These are phyloP conservation scores for Erythrobasidium hasegawianum DNA, from an alignment of 1,284 basidiomycete genomes.

Conservation along the genomic window DNA sequence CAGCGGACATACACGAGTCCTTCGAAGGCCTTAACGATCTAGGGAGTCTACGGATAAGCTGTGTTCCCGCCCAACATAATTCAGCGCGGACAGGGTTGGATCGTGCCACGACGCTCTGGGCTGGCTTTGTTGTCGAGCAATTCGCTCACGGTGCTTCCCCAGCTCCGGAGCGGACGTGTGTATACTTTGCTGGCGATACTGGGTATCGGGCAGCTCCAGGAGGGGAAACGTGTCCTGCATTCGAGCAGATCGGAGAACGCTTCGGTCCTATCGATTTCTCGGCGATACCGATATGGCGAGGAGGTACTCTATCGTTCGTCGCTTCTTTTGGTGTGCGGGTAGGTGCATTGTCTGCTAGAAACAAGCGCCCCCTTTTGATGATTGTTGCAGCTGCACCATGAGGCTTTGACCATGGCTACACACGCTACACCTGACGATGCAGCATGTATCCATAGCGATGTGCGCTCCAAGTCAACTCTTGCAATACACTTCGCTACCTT, in stretches of 20 bases:
- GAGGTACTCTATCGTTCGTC: constrained; percentile 45
- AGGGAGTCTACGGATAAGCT: constrained; percentile 38
- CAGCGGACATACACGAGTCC: constrained; percentile 48
- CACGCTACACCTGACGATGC: constrained; percentile 46
- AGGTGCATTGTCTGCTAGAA: not conserved
- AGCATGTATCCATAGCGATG: constrained; percentile 44
- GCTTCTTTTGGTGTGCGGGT: constrained; percentile 44
- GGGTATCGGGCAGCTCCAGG: constrained; percentile 27
- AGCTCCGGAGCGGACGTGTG: constrained; percentile 33
- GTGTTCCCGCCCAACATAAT: constrained; percentile 47
- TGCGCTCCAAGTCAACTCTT: constrained; percentile 29
- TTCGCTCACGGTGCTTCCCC: constrained; percentile 34
- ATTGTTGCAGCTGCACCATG: constrained; percentile 40
- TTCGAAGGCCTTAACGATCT: constrained; percentile 1
- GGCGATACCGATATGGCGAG: constrained; percentile 46
- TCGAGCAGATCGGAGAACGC: constrained; percentile 42
- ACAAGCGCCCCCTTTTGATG: not conserved
- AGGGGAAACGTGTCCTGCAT: constrained; percentile 28
- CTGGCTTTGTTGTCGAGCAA: constrained; percentile 46
- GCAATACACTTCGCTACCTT: constrained; percentile 46
- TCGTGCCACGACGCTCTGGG: constrained; percentile 44
- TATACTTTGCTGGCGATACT: constrained; percentile 40
- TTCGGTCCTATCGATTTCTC: constrained; percentile 46
- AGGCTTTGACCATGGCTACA: constrained; percentile 40
- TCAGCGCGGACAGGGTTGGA: constrained; percentile 44